Conservation (phyloP, 768 basidiomycete genomes). For the Russula brevipes region DNA sequence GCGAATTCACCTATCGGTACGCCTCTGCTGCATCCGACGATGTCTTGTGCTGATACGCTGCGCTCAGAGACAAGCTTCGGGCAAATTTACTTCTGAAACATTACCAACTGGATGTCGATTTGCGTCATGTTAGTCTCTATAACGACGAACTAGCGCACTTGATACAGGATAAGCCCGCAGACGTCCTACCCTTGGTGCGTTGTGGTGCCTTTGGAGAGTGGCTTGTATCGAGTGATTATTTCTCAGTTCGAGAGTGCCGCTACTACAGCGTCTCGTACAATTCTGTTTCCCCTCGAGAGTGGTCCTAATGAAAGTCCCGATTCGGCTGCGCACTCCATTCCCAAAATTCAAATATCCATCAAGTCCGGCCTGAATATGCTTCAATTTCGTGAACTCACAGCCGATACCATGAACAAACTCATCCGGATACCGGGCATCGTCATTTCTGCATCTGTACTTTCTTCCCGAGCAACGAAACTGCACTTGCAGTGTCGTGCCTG, state of each 20-base stretch:
- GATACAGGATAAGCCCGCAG: slow-evolving; percentile 84
- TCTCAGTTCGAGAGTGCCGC: slow-evolving; percentile 87
- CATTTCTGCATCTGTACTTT: slow-evolving; percentile 91
- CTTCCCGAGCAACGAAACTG: slow-evolving; percentile 87
- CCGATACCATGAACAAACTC: slow-evolving; percentile 91
- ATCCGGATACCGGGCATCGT: slow-evolving; percentile 97
- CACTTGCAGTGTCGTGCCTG: slow-evolving; percentile 92
- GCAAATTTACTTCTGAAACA: slow-evolving; percentile 88
- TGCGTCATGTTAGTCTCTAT: slow-evolving; percentile 53
- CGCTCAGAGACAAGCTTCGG: slow-evolving; percentile 74
- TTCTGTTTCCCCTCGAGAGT: slow-evolving; percentile 75
- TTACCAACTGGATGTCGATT: slow-evolving; percentile 55
- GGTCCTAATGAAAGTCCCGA: slow-evolving; percentile 43
- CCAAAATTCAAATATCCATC: slow-evolving; percentile 81
- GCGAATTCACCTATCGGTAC: slow-evolving; percentile 88
- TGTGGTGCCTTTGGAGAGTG: not conserved
- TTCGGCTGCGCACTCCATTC: slow-evolving; percentile 40
- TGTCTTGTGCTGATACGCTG: slow-evolving; percentile 1
- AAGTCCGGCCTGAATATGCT: slow-evolving; percentile 89
- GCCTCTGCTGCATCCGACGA: slow-evolving; percentile 22
- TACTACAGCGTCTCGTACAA: slow-evolving; percentile 73
- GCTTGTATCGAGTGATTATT: not conserved
- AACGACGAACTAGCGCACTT: slow-evolving; percentile 92
- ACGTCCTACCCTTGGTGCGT: slow-evolving; percentile 80
- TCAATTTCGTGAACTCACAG: slow-evolving; percentile 90